Evolutionary conservation across 176 grass and related monocot genomes (phyloP).

Genomic region (Avena insularis): DNA sequence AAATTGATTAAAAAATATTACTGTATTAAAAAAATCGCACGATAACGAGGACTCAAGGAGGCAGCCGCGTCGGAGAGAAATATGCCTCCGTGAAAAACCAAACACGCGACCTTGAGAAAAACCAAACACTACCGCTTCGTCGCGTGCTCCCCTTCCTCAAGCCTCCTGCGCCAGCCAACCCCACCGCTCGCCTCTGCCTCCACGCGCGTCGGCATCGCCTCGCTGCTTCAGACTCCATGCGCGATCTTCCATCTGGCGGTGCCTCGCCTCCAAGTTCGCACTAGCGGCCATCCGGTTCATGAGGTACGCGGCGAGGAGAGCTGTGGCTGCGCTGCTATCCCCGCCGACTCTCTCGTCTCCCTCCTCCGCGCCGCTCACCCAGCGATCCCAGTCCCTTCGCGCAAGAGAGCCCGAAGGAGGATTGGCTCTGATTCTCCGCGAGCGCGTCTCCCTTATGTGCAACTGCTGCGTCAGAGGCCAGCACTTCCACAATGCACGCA

Average conservation of each 20-base stretch:
- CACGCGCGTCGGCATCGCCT: background rate
- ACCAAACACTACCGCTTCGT: no score
- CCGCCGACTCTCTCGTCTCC: background rate
- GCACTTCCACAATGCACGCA: background rate
- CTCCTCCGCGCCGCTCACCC: background rate
- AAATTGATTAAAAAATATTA: no score
- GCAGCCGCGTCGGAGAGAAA: no score
- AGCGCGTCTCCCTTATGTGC: background rate
- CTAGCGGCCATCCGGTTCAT: slow-evolving; percentile 2
- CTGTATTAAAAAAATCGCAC: no score
- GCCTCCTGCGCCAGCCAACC: background rate
- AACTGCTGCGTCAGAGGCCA: background rate
- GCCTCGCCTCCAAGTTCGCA: background rate
- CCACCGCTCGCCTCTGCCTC: background rate
- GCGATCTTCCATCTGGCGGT: background rate
- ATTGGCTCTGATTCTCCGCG: background rate
- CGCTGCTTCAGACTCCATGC: background rate
- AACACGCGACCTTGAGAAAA: no score
- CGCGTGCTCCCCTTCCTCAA: background rate
- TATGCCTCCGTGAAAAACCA: no score
- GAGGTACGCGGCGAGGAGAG: slow-evolving; percentile 30
- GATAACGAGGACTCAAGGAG: no score
- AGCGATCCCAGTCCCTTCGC: background rate
- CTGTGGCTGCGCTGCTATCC: slow-evolving; percentile 16
- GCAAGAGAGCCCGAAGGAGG: background rate